Percentiles rank a stretch among this genome's conserved stretches.
Conservation (phyloP, 2,329 filamentous ascomycete genomes). For the Apiospora malaysiana region DNA sequence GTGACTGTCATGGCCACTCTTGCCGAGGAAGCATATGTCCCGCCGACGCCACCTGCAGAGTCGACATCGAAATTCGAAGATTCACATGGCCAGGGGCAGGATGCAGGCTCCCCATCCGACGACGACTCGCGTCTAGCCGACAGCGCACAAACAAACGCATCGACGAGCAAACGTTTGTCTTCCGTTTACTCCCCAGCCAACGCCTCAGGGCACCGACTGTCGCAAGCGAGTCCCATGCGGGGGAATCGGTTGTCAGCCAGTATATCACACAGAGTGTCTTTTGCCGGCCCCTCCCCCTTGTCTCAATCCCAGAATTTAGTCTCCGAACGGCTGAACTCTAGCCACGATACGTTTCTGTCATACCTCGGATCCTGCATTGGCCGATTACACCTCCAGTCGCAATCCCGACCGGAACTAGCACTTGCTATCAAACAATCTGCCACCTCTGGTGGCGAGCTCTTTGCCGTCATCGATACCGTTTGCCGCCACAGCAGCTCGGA, state of each 20-base stretch:
- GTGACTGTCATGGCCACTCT: constrained; percentile 67
- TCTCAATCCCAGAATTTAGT: constrained; percentile 75
- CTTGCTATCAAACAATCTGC: constrained; percentile 84
- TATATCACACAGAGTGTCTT: constrained; percentile 77
- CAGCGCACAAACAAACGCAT: constrained; percentile 42
- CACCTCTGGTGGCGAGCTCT: constrained; percentile 77
- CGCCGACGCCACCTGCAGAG: constrained; percentile 69
- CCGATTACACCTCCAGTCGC: constrained; percentile 86
- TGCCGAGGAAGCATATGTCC: constrained; percentile 62
- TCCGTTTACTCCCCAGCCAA: constrained; percentile 46
- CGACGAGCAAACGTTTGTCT: constrained; percentile 54
- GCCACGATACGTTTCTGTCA: constrained; percentile 88
- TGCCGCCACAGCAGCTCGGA: constrained; percentile 76
- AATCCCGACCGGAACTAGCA: constrained; percentile 83
- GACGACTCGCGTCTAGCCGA: constrained; percentile 44
- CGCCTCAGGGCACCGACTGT: constrained; percentile 40
- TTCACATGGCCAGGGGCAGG: constrained; percentile 38
- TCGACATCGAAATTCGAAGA: constrained; percentile 40
- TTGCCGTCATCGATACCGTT: constrained; percentile 82
- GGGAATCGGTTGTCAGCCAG: constrained; percentile 57
- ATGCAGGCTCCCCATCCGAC: constrained; percentile 48
- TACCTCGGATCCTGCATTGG: constrained; percentile 94
- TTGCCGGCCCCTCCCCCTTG: constrained; percentile 69
- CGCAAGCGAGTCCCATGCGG: constrained; percentile 45
- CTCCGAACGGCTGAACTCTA: constrained; percentile 78